Base-by-base conservation (phyloP, 495 filamentous ascomycete genomes). In the Hypoxylon cercidicola region DNA sequence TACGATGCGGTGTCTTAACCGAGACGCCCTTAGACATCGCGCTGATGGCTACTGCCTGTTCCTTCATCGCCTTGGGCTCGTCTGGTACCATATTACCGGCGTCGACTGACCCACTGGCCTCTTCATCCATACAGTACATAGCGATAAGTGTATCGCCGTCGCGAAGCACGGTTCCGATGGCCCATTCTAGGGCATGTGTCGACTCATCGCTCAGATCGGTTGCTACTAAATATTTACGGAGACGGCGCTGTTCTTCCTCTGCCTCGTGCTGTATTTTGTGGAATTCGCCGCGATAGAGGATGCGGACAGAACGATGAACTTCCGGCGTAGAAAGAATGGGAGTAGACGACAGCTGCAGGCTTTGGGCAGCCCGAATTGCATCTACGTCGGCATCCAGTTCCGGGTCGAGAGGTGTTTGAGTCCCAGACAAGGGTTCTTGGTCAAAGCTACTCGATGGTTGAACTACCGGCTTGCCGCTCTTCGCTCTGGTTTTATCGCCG, bases 141-240 rank as follows among this genome's bases (percentile, higher is more conserved):
- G 92, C 92, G 53, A 96, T 85, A 35, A 99, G 82, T 1, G 94
- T 98, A 74, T 99, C 95, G 13, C 95, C 95, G 71, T 97, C 93
- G 43, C 95, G 85, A 7, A 99, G 83, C n/a, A 98, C 90, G 3
- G 92, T 96, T 39, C 95, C 95, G 50, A 99, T 93, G 0, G 93
- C 96, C 93, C 94, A 99, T 73, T 98, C 95, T 23, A 98, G 78
- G 9, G 95, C 95, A 74, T 97, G 93, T 9, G 92, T 90, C 3
- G 93, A 93, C 78, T 99, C 95, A 40, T 93, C 90, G 66, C 91
- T 96, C 30, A 97, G 77, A 75, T 98, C 95, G 0, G 92, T 97
- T 8, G 95, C 93, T 8, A 97, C 91, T 5, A 99, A 78, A 73
- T 97, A 99, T 51, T 92, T 93, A 9, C 95, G 85, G 44, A 91